phyloP scores from a whole-genome alignment of 1,284 basidiomycete genomes.

The Gomphus bonarii region DNA sequence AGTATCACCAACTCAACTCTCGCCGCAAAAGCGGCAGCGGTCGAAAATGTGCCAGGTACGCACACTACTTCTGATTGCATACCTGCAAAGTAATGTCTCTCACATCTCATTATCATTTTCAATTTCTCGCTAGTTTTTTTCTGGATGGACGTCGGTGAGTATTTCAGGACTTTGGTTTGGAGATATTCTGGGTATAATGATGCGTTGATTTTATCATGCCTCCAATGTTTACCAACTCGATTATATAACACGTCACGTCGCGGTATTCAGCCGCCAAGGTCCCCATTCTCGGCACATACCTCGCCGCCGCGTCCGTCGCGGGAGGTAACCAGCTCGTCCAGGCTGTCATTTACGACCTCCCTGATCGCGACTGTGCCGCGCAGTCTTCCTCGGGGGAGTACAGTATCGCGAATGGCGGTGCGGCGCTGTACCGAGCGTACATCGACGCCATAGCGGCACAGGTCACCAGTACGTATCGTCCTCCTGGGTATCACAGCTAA shows the following conservation, averaged over 20 bases:
- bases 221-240: no score
- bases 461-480: conserved; percentile 13
- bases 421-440: conserved; percentile 13
- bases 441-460: conserved; percentile 16
- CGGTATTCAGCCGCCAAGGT: conserved; percentile 8
- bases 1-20: conserved; percentile 15
- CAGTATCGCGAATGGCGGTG: conserved; percentile 15
- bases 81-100: background rate
- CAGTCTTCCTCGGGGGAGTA: conserved; percentile 15
- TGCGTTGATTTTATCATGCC: no score
- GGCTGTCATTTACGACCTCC: conserved; percentile 17
- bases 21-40: conserved; percentile 11
- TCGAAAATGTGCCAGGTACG: conserved; percentile 12
- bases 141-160: conserved; percentile 16
- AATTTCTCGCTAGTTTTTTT: conserved; percentile 11
- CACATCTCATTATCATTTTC: background rate
- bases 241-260: no score
- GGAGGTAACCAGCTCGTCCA: conserved; percentile 17
- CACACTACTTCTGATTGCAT: background rate
- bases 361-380: conserved; percentile 16
- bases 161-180: background rate
- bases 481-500: no score
- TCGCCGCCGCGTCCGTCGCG: conserved; percentile 17
- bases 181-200: no score
- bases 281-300: conserved; percentile 15